These are phyloP conservation scores for Astragalus glycyphyllos DNA, from an alignment of 306 rosid genomes.

Conservation along the genomic window DNA sequence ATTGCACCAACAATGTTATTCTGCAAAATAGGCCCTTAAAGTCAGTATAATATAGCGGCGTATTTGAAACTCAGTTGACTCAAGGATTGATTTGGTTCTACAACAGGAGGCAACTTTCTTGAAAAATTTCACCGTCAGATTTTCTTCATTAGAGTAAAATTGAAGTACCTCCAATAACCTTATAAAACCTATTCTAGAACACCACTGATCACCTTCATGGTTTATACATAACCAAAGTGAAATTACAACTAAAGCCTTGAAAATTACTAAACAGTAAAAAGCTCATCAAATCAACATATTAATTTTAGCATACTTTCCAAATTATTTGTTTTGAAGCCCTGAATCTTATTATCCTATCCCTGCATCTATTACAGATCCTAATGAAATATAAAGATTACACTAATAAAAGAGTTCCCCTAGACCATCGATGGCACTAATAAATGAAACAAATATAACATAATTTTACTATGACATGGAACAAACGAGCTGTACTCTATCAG, in stretches of 20 bases:
- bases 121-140: slow-evolving; percentile 8
- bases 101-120: slow-evolving; percentile 2
- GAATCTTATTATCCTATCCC: slow-evolving; percentile 17
- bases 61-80: slow-evolving; percentile 29
- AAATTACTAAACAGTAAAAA: slow-evolving; percentile 23
- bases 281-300: slow-evolving; percentile 8
- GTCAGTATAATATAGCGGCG: background rate
- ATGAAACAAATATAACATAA: slow-evolving; percentile 19
- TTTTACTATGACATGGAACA: background rate
- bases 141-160: slow-evolving; percentile 22
- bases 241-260: background rate
- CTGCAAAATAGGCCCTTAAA: slow-evolving; percentile 26
- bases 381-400: slow-evolving; percentile 12
- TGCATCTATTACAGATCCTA: slow-evolving; percentile 7
- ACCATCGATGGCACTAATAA: slow-evolving; percentile 5
- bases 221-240: slow-evolving; percentile 25
- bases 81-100: slow-evolving; percentile 30
- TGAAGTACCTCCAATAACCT: slow-evolving; percentile 24
- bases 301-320: slow-evolving; percentile 12
- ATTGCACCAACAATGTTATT: slow-evolving; percentile 27
- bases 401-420: slow-evolving; percentile 10
- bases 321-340: slow-evolving; percentile 4
- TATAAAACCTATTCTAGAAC: slow-evolving; percentile 19
- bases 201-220: slow-evolving; percentile 15
- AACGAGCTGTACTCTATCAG: slow-evolving; percentile 17